phyloP scores from a whole-genome alignment of 371 early-diverging fungal species.

The Circinella minor region DNA sequence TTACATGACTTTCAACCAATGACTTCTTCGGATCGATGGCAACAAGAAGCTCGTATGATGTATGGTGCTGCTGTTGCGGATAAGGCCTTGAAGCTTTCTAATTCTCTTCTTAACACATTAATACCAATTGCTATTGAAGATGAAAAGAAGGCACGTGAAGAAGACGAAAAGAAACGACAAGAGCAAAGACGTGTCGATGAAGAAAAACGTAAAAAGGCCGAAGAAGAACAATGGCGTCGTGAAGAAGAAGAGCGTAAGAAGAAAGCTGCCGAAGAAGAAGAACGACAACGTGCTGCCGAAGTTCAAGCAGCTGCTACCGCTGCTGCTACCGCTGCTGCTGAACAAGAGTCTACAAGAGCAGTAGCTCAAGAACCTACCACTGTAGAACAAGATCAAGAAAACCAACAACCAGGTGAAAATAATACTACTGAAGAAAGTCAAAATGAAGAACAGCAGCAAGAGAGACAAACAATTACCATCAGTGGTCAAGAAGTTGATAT shows the following conservation, averaged over 20 bases:
- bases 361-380: constrained; percentile 1
- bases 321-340: neutral
- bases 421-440: neutral
- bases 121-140: constrained; percentile 80
- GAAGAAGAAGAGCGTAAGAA: constrained; percentile 57
- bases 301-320: neutral
- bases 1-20: constrained; percentile 76
- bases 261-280: constrained; percentile 42
- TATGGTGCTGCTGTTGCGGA: constrained; percentile 68
- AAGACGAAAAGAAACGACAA: constrained; percentile 53
- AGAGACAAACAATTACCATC: constrained; percentile 50
- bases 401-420: neutral
- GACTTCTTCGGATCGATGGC: constrained; percentile 85
- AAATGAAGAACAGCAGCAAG: constrained; percentile 36
- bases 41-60: constrained; percentile 85
- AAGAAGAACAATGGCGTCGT: constrained; percentile 55
- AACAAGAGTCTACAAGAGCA: constrained; percentile 16
- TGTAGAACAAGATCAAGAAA: neutral
- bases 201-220: constrained; percentile 35
- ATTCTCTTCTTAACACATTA: constrained; percentile 72
- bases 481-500: constrained; percentile 80
- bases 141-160: constrained; percentile 59
- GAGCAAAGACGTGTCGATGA: constrained; percentile 42
- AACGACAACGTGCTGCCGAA: constrained; percentile 21
- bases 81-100: constrained; percentile 62